Evolutionary conservation across 73 alveolate species (phyloP), one percentile per base, ranked within the genome.

Genomic region (Paramecium primaurelia): DNA sequence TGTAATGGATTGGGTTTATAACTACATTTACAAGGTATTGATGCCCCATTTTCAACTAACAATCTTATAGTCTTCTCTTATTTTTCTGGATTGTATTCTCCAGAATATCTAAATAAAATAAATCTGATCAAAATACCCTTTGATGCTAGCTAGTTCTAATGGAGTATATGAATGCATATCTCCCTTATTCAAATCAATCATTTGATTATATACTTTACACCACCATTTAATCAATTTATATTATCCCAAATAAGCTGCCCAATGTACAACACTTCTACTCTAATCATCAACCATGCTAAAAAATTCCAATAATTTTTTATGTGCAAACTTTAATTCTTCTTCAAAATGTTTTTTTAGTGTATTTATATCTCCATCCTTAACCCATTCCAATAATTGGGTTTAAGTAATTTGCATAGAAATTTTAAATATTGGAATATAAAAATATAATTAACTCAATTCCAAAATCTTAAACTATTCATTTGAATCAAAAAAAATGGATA

Each of bases 311-410:
- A 75, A 30, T 11, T 36, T 42, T 25, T 75, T 42, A 38, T 75
- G 58, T 11, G 38, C 59, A 38, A 42, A 38, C 60, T 75, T 75
- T 8, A 75, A 42, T 36, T 75, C 37, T 5, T 12, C 25, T 30
- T 30, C 38, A 38, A 75, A 75, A 42, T 38, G 47, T 10, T 36
- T 38, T 25, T 36, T 75, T n/a, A 75, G 20, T 9, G 88, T 75
- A 36, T 75, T 42, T 20, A 38, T 75, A 38, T 75, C 47, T 8
- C 88, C 88, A 20, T 75, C 88, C 59, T 75, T 75, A 34, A 75
- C 88, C 88, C 88, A 75, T 38, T 75, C 88, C 30, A 75, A 75
- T 75, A 75, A 42, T 28, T 75, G 47, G 47, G 88, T 75, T 75
- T 75, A 75, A 42, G 88, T 30, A 34, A 75, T 75, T 75, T 36